phyloP scores from a whole-genome alignment of 768 basidiomycete genomes.

The Suillus spraguei region DNA sequence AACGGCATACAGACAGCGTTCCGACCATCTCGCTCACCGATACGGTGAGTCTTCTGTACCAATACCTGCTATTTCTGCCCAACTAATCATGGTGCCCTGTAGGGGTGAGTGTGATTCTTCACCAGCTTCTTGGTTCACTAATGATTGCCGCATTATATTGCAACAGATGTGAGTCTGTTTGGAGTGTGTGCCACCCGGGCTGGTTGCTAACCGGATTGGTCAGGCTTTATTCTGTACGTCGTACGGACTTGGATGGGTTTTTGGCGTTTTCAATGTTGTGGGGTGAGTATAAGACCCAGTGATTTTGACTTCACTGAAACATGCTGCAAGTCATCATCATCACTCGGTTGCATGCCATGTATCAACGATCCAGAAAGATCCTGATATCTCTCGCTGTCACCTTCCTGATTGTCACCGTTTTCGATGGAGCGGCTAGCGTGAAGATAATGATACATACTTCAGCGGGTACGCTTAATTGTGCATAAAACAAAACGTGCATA shows the following conservation, averaged over 20 bases:
- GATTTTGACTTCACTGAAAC: background rate
- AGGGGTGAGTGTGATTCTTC: background rate
- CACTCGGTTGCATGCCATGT: background rate
- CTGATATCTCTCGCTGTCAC: background rate
- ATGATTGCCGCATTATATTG: background rate
- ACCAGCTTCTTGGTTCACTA: background rate
- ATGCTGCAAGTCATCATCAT: background rate
- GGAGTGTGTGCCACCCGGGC: background rate
- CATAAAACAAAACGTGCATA: no score
- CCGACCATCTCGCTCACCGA: background rate
- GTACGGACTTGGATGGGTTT: background rate
- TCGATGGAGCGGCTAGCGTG: accelerated
- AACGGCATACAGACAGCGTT: background rate
- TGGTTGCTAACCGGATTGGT: background rate
- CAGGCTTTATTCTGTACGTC: background rate
- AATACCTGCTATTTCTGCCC: background rate
- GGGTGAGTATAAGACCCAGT: background rate
- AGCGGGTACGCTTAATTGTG: no score
- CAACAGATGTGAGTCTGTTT: background rate
- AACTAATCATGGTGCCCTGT: background rate
- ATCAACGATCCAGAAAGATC: background rate
- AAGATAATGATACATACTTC: no score
- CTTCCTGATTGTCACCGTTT: background rate
- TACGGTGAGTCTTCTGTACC: background rate
- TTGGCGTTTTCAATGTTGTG: background rate